Conservation (phyloP, 257 asterid species). For the Cordia subcordata region DNA sequence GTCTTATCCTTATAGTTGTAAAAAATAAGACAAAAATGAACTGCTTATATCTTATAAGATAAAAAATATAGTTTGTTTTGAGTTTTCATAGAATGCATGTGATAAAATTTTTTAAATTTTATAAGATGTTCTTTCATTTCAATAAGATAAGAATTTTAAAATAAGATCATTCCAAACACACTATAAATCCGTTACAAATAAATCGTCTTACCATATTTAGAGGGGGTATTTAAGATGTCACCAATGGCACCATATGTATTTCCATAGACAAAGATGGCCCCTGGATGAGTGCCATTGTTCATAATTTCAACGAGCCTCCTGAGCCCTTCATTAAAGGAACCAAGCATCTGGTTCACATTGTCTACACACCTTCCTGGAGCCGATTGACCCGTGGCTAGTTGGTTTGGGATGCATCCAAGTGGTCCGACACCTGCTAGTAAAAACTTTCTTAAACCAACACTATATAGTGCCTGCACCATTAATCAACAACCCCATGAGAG, state of each 20-base stretch:
- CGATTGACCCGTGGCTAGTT: slow-evolving; percentile 62
- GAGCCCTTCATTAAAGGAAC: slow-evolving; percentile 63
- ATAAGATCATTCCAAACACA: too few relatives aligned
- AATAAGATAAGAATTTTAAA: too few relatives aligned
- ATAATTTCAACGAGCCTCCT: slow-evolving; percentile 39
- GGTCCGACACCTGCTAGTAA: slow-evolving; percentile 73
- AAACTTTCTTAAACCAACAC: slow-evolving; percentile 71
- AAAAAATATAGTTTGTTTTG: too few relatives aligned
- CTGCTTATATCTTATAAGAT: too few relatives aligned
- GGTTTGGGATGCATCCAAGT: slow-evolving; percentile 83
- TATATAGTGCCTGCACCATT: slow-evolving; percentile 42
- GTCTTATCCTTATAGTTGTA: too few relatives aligned
- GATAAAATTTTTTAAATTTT: too few relatives aligned
- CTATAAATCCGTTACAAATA: too few relatives aligned
- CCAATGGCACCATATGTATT: slow-evolving; percentile 60
- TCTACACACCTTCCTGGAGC: slow-evolving; percentile 75
- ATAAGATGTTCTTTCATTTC: too few relatives aligned
- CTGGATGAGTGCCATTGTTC: slow-evolving; percentile 75
- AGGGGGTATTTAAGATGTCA: slow-evolving; percentile 56
- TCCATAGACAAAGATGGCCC: slow-evolving; percentile 63
- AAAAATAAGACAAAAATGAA: too few relatives aligned
- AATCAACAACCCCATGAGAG: background rate
- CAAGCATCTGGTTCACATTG: slow-evolving; percentile 69
- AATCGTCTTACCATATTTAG: slow-evolving; percentile 39
- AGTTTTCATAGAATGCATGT: too few relatives aligned